Evolutionary conservation across 768 basidiomycete species (phyloP), one percentile per base, ranked within the genome.

Genomic region (Steccherinum ochraceum): DNA sequence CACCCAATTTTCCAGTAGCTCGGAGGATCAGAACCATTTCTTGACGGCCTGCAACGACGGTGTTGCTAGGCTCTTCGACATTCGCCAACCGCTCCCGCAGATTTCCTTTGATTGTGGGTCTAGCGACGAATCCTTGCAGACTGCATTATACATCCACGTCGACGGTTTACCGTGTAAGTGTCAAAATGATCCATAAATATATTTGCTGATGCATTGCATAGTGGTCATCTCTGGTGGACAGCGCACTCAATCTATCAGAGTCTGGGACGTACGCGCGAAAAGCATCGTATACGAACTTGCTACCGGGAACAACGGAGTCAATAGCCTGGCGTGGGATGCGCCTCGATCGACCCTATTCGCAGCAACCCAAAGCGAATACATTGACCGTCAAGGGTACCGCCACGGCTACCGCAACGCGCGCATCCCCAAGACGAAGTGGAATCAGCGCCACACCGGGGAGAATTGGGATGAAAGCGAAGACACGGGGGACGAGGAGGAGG

Each of bases 251-350:
- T 54, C 63, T 7, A 67, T 76, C 56, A 67, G 66, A 40, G n/a
- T 73, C 25, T 76, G 73, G 73, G 73, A 77, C 49, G 46, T 73
- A 12, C 71, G 73, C 39, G 67, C 69, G 0, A 60, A 57, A 12
- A 57, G 54, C 12, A 45, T 59, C 3, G 61, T 73, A 1, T 76
- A 74, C 54, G 72, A 75, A 47, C 63, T 76, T 12, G 62, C 71
- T 1, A 73, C 73, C 2, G 74, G 74, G 3, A 77, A 76, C 54
- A 77, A 74, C 51, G 25, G 48, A 1, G 73, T 76, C 0, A 42
- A 43, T 0, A 55, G 54, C 4, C 55, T 76, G 51, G 63, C 60
- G 1, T 75, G 71, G 73, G 69, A 54, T 27, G 7, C 50, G 18
- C 7, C 11, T 4, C 23, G 24, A 21, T 20, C 61, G n/a, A 49